Conservation (phyloP, 257 asterid genomes). For the Rhazya stricta region DNA sequence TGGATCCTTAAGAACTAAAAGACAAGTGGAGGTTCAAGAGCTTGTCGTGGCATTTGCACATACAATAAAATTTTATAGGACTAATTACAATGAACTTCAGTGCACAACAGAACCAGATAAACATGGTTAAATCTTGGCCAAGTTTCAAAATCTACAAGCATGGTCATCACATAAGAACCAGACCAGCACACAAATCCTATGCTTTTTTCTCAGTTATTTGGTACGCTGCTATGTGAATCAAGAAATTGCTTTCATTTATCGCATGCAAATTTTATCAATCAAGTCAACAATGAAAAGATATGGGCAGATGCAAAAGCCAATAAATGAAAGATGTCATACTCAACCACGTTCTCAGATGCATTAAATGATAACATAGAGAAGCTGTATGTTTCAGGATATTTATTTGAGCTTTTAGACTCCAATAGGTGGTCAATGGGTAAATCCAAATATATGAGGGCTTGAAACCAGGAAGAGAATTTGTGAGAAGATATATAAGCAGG, state of each 20-base stretch:
- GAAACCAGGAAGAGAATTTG: neutral
- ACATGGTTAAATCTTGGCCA: neutral
- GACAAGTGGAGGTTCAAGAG: neutral
- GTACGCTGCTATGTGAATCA: neutral
- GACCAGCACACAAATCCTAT: neutral
- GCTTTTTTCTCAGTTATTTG: neutral
- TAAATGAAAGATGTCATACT: neutral
- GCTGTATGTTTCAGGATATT: neutral
- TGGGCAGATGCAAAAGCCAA: neutral
- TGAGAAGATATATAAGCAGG: neutral
- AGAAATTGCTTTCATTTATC: neutral
- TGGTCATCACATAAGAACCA: neutral
- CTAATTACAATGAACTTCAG: neutral
- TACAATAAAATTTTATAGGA: neutral
- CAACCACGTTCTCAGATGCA: neutral
- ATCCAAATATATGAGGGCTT: neutral
- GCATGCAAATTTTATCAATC: neutral
- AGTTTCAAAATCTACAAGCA: neutral
- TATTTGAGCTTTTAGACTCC: neutral
- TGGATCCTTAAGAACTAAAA: neutral
- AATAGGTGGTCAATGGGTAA: neutral
- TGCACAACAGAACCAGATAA: neutral
- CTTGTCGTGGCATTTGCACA: neutral
- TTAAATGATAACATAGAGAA: neutral
- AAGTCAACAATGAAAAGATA: slow-evolving; percentile 3